Base-by-base conservation (phyloP, 1,284 basidiomycete genomes). In the Marasmius sp. region DNA sequence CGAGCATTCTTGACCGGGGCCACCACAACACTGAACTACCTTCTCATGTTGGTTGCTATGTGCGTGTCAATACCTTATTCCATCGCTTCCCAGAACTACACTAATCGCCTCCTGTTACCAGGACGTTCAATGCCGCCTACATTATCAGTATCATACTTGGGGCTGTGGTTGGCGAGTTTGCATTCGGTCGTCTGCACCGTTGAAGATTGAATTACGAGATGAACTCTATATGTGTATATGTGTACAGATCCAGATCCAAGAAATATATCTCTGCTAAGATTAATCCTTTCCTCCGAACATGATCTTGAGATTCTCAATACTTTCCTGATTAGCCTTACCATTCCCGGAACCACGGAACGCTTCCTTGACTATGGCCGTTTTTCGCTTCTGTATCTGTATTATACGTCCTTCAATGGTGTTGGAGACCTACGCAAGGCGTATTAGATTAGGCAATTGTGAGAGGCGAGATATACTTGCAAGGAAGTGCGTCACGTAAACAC, bases 401-500 rank as follows among this genome's bases (percentile, higher is more conserved):
- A 95, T 93, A 11, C 91, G 85, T 6, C 87, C 89, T 71, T 95
- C 93, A 55, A 93, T 90, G 0, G 91, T 93, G 62, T 87, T 77
- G 8, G 82, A 75, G 5, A 93, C 78, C 90, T 92, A 63, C 18
- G 18, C 18, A 14, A 14, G 12, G 18, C 36, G 18, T 18, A 48
- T 49, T 38, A 38, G 37, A 54, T 20, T 47, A 34, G 38, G 50
- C 36, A 39, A 37, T 52, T 22, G 53, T 43, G 18, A 60, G 20
- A 61, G 50, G 18, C n/a, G 16, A 36, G 38, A 10, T 18, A 8
- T 47, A 74, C 87, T 77, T 74, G 90, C 95, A 64, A 98, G 91
- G 73, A 95, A 96, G 60, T 97, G 92, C 60, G 90, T 95, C 36
- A 97, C 95, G 66, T 91, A 90, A 18, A 98, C 97, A 0, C 90